phyloP scores from a whole-genome alignment of 306 rosid species.

The Spatholobus suberectus region DNA sequence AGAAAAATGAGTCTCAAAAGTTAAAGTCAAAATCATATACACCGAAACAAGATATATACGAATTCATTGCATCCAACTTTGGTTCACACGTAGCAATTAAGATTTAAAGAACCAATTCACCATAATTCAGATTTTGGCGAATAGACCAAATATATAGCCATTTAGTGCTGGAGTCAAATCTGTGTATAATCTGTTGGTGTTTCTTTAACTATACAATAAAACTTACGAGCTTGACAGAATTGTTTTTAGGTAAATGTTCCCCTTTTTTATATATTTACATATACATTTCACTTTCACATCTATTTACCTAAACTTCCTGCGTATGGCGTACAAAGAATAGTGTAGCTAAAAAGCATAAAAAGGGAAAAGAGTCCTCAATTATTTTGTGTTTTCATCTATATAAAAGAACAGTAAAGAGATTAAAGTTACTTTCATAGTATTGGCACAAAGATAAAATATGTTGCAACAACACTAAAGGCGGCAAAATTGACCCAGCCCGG shows the following conservation, averaged over 20 bases:
- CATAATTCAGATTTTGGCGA: slow-evolving; percentile 8
- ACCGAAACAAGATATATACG: background rate
- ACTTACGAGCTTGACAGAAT: background rate
- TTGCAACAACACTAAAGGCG: no score
- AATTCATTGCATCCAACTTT: slow-evolving; percentile 16
- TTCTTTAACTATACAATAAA: background rate
- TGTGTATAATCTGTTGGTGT: background rate
- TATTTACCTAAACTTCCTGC: background rate
- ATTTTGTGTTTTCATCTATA: background rate
- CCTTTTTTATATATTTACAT: no score
- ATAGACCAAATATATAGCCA: background rate
- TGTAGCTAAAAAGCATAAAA: background rate
- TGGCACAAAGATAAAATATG: background rate
- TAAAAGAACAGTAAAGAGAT: background rate
- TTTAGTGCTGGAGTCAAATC: background rate
- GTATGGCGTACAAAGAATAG: background rate
- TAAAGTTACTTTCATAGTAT: background rate
- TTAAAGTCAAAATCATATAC: background rate
- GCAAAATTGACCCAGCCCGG: no score
- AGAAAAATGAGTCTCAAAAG: background rate
- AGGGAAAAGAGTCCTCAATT: background rate
- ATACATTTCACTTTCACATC: background rate
- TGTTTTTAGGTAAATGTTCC: background rate
- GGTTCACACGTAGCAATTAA: slow-evolving; percentile 12
- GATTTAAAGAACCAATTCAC: background rate